A percentile compares a stretch with the other conserved stretches of the same genome.
Conservation (phyloP, 2,329 filamentous ascomycete species). For the Claviceps capensis region DNA sequence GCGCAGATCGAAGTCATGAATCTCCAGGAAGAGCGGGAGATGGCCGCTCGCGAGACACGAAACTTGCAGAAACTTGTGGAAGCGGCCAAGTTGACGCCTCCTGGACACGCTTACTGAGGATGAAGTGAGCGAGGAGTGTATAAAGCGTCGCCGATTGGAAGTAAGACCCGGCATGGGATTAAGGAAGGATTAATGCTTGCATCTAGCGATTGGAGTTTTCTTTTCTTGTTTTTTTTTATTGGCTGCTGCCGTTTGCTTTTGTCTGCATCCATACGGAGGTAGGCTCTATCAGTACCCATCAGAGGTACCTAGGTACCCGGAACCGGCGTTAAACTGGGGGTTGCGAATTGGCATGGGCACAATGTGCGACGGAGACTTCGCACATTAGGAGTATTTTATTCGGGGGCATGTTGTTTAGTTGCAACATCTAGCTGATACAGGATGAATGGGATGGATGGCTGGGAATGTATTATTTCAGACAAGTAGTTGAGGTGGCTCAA, state of each 20-base stretch:
- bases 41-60: constrained; percentile 58
- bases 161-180: neutral
- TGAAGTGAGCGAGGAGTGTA: neutral
- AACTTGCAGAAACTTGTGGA: constrained; percentile 54
- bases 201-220: constrained; percentile 27
- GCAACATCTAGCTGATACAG: constrained; percentile 3
- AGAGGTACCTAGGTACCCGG: no score
- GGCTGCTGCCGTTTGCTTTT: constrained; percentile 6
- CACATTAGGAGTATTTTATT: constrained; percentile 2
- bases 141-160: no score
- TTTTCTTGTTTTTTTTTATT: neutral
- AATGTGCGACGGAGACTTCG: neutral
- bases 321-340: neutral
- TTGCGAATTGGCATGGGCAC: neutral
- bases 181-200: constrained; percentile 11
- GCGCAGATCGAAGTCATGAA: constrained; percentile 75
- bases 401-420: constrained; percentile 3
- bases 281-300: neutral
- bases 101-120: constrained; percentile 9
- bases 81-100: constrained; percentile 43
- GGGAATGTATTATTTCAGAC: neutral
- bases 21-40: constrained; percentile 61
- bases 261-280: constrained; percentile 10
- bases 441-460: neutral
- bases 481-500: neutral